Conservation (phyloP, 202 grass and related monocot species). For the Panicum hallii region DNA sequence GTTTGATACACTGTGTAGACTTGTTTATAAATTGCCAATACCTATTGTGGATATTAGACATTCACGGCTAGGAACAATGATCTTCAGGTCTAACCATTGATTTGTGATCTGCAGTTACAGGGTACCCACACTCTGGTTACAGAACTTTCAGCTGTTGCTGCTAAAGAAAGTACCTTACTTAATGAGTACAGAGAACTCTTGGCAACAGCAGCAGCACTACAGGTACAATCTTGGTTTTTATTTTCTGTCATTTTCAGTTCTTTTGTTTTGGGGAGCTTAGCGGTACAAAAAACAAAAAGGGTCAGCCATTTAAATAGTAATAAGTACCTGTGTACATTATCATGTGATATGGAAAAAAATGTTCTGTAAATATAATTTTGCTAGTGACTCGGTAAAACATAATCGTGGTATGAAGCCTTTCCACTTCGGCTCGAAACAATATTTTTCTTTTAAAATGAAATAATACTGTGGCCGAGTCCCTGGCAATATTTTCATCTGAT, state of each 20-base stretch:
- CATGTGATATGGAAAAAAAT: background rate
- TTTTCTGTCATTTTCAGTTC: slow-evolving; percentile 2
- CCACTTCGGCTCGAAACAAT: background rate
- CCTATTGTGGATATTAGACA: slow-evolving; percentile 16
- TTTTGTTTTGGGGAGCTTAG: background rate
- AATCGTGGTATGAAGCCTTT: background rate
- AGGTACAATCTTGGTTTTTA: slow-evolving; percentile 51
- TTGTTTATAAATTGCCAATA: slow-evolving; percentile 12
- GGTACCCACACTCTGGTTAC: slow-evolving; percentile 72
- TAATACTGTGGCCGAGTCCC: background rate
- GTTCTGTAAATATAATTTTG: slow-evolving; percentile 1
- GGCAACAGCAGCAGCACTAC: slow-evolving; percentile 61
- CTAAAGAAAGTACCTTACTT: slow-evolving; percentile 77
- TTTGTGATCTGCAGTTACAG: slow-evolving; percentile 67
- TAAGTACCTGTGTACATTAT: background rate
- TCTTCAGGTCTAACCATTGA: slow-evolving; percentile 42
- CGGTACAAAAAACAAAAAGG: slow-evolving; percentile 9
- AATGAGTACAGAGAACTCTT: slow-evolving; percentile 88
- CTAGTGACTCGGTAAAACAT: background rate
- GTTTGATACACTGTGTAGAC: slow-evolving; percentile 11
- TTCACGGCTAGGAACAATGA: slow-evolving; percentile 3
- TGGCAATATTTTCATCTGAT: slow-evolving; percentile 24
- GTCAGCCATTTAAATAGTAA: background rate
- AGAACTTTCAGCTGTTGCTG: slow-evolving; percentile 76
- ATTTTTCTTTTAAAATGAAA: background rate